Percentiles rank a stretch among this genome's conserved stretches.
These are phyloP conservation scores for Neofusicoccum ribis DNA, from an alignment of 2,329 filamentous ascomycete species.

Conservation along the genomic window DNA sequence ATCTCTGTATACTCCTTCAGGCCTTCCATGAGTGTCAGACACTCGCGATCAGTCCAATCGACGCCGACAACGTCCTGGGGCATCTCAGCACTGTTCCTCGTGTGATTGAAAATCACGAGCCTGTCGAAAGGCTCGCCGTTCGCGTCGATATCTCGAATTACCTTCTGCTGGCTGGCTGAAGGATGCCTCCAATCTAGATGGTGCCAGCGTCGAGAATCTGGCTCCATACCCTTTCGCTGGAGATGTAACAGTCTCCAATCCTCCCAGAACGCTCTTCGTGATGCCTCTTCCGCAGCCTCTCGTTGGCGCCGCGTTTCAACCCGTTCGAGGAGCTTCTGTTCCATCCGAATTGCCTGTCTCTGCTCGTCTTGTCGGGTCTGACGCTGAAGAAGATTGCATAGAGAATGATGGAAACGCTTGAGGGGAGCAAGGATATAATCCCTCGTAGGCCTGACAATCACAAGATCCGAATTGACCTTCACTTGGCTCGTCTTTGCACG, in stretches of 20 bases:
- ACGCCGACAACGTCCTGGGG: slow-evolving; percentile 21
- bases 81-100: slow-evolving; percentile 31
- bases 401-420: background rate
- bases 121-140: slow-evolving; percentile 44
- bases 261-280: background rate
- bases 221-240: slow-evolving; percentile 2
- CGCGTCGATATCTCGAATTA: slow-evolving; percentile 32
- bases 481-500: slow-evolving; percentile 23
- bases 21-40: slow-evolving; percentile 34
- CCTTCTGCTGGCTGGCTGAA: background rate
- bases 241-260: slow-evolving; percentile 13
- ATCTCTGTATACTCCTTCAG: slow-evolving; percentile 25
- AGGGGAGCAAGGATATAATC: slow-evolving; percentile 30
- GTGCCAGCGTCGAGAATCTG: background rate
- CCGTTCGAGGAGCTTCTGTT: background rate
- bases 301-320: background rate
- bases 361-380: background rate
- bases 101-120: slow-evolving; percentile 33
- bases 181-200: background rate
- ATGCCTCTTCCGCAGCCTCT: background rate
- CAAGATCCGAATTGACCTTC: slow-evolving; percentile 22
- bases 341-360: background rate
- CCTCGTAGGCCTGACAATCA: slow-evolving; percentile 29
- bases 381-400: background rate
- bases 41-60: slow-evolving; percentile 35